Evolutionary conservation across 768 basidiomycete genomes (phyloP), one percentile per base, ranked within the genome.

Genomic region (Psilocybe subaeruginosa): DNA sequence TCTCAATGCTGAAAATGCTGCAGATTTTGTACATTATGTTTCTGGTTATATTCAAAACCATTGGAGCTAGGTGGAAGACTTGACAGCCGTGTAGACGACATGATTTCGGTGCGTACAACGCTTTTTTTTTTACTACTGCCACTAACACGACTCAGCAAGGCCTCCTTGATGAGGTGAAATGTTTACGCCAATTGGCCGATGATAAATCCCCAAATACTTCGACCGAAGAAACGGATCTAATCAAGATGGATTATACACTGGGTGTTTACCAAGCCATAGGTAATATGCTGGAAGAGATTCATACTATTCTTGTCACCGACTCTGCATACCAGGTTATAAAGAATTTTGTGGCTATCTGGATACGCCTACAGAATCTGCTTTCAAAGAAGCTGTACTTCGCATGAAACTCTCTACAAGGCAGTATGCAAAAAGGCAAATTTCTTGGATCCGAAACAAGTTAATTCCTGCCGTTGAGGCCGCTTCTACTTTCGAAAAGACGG

Each of bases 261-360:
- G 97, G 97, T 1, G 91, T 99, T 59, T 98, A 92, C 74, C 97
- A 99, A 72, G 86, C 93, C 0, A 99, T 99, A 61, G 97, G 96
- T 91, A 45, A 3, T 16, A 43, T 33, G 43, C 41, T 62, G 64
- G 57, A 9, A 1, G 12, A 49, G 14, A 48, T 41, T 14, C 17
- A 39, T 33, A 11, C 9, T 41, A 6, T 37, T 33, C 19, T 52
- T 19, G 31, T 49, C 39, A 30, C 29, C 46, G 30, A 35, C 12
- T 31, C 5, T 29, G 7, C 19, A 31, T 27, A 35, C 14, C 67
- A 98, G 97, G 97, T 4, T 99, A 92, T 77, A 94, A 90, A 72
- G 97, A 98, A 74, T 98, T 99, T 69, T 79, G 87, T 63, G 70
- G 79, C 23, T 89, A 91, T 73, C 76, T 94, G 29, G 74, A 76